Conservation (phyloP, 306 rosid genomes). For the Carpinus viminea region DNA sequence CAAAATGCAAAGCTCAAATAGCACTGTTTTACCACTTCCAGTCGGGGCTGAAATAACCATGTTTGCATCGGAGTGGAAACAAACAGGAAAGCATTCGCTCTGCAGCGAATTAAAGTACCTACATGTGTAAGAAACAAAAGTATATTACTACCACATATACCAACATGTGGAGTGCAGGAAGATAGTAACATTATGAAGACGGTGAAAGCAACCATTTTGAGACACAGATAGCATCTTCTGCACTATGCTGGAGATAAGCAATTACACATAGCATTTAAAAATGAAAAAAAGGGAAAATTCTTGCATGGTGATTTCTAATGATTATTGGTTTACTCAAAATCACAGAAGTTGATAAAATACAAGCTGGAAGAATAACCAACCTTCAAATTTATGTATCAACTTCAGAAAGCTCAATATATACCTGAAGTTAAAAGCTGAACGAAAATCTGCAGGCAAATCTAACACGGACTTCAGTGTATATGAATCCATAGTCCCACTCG, state of each 20-base stretch:
- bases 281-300: neutral
- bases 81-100: slow-evolving; percentile 91
- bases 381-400: slow-evolving; percentile 17
- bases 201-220: slow-evolving; percentile 12
- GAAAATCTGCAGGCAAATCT: slow-evolving; percentile 79
- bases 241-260: neutral
- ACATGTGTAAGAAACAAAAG: slow-evolving; percentile 15
- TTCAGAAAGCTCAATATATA: slow-evolving; percentile 27
- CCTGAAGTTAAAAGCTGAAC: slow-evolving; percentile 84
- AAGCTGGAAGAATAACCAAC: slow-evolving; percentile 16
- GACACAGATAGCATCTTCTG: neutral
- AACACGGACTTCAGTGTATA: slow-evolving; percentile 75
- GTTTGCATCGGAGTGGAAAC: slow-evolving; percentile 86
- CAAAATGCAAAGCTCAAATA: slow-evolving; percentile 93
- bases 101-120: slow-evolving; percentile 96
- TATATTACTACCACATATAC: neutral
- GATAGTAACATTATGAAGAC: neutral
- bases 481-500: slow-evolving; percentile 54
- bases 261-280: neutral
- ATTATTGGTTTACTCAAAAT: neutral
- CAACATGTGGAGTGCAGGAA: neutral
- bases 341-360: neutral
- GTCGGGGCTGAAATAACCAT: slow-evolving; percentile 98
- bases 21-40: slow-evolving; percentile 95
- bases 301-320: neutral